Conservation (phyloP, 805 yeast species). For the Ascoidea rubescens region DNA sequence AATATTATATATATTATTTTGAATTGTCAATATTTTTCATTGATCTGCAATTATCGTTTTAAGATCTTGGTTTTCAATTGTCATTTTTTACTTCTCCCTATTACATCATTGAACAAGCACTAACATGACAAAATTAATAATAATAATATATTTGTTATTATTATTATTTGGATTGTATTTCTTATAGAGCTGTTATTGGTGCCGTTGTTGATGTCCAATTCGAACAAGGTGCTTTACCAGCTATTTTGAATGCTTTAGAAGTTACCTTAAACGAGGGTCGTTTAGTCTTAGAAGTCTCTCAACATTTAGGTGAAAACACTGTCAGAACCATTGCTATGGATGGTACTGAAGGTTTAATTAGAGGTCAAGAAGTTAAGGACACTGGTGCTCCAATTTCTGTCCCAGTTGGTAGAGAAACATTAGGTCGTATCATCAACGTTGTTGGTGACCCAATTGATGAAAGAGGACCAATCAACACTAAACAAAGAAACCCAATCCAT, state of each 20-base stretch:
- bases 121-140: neutral
- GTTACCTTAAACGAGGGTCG: slow-evolving; percentile 62
- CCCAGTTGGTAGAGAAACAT: slow-evolving; percentile 98
- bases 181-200: slow-evolving; percentile 85
- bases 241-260: slow-evolving; percentile 92
- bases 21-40: no score
- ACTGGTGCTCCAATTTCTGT: slow-evolving; percentile 98
- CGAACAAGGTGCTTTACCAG: slow-evolving; percentile 95
- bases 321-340: slow-evolving; percentile 99
- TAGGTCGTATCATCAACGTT: slow-evolving; percentile 97
- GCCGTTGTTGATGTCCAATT: slow-evolving; percentile 99
- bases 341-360: slow-evolving; percentile 99
- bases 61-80: no score
- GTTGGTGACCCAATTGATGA: slow-evolving; percentile 99
- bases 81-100: neutral
- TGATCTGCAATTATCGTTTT: no score
- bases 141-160: slow-evolving; percentile 1
- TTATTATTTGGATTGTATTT: slow-evolving; percentile 3
- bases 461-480: slow-evolving; percentile 95
- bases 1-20: no score
- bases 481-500: slow-evolving; percentile 94
- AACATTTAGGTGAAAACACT: slow-evolving; percentile 99
- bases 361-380: slow-evolving; percentile 86
- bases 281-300: slow-evolving; percentile 95
- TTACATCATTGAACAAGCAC: neutral